These are phyloP conservation scores for Epichloe gansuensis DNA, from an alignment of 2,329 filamentous ascomycete species.

Conservation along the genomic window DNA sequence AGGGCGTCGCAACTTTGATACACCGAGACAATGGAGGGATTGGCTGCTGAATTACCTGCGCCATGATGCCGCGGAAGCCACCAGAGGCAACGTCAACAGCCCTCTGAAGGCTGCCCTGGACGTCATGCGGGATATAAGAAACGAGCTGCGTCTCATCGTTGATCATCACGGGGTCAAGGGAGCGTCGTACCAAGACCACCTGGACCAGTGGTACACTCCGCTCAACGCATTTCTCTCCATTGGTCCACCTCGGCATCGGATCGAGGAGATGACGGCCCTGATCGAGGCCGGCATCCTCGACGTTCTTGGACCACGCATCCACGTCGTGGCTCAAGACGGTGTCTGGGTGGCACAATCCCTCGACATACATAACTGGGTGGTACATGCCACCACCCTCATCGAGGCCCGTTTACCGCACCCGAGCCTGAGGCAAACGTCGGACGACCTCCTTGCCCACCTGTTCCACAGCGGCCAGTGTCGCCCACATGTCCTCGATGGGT, in stretches of 20 bases:
- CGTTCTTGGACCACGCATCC: conserved; percentile 3
- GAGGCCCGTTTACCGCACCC: conserved; percentile 3
- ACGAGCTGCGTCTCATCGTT: conserved; percentile 5
- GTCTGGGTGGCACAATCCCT: conserved; percentile 1
- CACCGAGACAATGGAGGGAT: neutral
- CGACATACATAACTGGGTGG: neutral
- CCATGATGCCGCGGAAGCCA: conserved; percentile 1
- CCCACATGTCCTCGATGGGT: conserved; percentile 3
- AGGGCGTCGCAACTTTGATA: neutral
- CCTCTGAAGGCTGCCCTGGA: conserved; percentile 4
- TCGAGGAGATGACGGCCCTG: conserved; percentile 6
- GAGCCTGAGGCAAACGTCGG: neutral
- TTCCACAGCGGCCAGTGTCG: conserved; percentile 3
- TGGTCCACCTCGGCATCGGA: conserved; percentile 3
- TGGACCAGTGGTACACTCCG: conserved; percentile 5
- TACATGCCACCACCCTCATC: conserved; percentile 2
- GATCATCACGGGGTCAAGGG: conserved; percentile 4
- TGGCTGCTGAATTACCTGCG: conserved; percentile 3
- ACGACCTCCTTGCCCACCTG: conserved; percentile 1
- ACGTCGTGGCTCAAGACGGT: neutral
- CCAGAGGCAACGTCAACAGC: conserved; percentile 1
- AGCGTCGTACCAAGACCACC: conserved; percentile 2
- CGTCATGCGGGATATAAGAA: conserved; percentile 5
- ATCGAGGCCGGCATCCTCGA: conserved; percentile 3
- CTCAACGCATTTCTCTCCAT: conserved; percentile 5